Base-by-base conservation (phyloP, 2,329 filamentous ascomycete genomes). In the Beauveria asiatica region DNA sequence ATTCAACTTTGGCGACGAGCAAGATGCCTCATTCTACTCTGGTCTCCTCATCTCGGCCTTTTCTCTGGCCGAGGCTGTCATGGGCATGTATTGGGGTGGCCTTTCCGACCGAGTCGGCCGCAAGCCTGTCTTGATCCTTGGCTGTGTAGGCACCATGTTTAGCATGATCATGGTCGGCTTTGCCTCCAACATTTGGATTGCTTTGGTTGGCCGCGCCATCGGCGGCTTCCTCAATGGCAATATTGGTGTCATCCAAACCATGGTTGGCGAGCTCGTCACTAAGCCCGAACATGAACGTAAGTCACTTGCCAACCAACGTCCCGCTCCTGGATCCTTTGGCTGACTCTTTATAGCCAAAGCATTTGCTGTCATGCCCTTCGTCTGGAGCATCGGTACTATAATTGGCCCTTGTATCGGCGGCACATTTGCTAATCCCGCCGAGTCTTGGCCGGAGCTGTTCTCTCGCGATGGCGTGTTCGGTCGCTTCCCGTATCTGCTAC, bases 291-390 rank as follows among this genome's bases (percentile, higher is more conserved):
- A 95, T 74, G 91, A 96, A 75, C 90, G 87, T 90, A 75, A 79
- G 86, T 83, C 33, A 5, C 33, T 13, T 16, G 19, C 13, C n/a
- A 30, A 13, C 13, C 33, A 37, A 10, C 42, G 41, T 17, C 10
- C 6, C 30, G 44, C 33, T 45, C 27, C 49, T 30, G 11, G 13
- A 21, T 27, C n/a, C n/a, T 13, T 57, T 37, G 54, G 63, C 68
- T 68, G 54, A 67, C 52, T 51, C 45, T 57, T 39, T 4, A 63
- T 67, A 90, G 88, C 91, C 61, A 85, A 88, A 63, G 92, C 92
- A 30, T 96, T 92, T 72, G 86, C 91, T 2, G 84, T 96, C 49
- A 96, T 97, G 90, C 92, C 92, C 0, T 96, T 96, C 69, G 88
- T 96, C 8, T 97, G 92, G 92, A 88, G 83, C 51, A 86, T 96